Conservation (phyloP, 2,329 filamentous ascomycete species). For the Aspergillus clavatus region DNA sequence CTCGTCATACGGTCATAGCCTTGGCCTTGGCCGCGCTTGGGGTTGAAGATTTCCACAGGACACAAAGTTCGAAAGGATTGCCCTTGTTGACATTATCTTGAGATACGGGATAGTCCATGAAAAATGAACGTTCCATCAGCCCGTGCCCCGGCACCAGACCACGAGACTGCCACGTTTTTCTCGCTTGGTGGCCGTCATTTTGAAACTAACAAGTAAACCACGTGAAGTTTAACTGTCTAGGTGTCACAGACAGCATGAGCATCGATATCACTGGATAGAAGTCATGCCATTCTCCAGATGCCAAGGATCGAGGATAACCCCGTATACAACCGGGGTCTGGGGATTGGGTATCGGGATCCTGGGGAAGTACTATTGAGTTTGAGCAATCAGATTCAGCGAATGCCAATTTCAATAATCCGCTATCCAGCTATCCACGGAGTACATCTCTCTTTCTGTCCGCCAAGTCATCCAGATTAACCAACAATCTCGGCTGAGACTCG, state of each 20-base stretch:
- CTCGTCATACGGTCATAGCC: no score
- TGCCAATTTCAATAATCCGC: no score
- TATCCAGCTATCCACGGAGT: no score
- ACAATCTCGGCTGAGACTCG: neutral
- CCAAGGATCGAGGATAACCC: neutral
- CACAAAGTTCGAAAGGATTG: no score
- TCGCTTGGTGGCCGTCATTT: neutral
- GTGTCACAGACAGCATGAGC: neutral
- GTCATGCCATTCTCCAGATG: neutral
- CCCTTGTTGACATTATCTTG: no score
- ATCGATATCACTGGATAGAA: neutral
- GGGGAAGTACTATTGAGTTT: no score
- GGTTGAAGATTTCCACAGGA: no score
- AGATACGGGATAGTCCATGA: neutral
- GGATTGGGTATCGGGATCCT: neutral
- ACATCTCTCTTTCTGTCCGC: no score
- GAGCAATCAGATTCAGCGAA: no score
- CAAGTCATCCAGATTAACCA: no score
- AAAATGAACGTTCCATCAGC: neutral
- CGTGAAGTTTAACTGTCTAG: neutral
- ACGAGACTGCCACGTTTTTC: neutral
- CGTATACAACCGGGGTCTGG: neutral
- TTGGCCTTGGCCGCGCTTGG: no score
- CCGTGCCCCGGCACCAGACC: neutral
- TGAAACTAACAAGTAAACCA: neutral